phyloP scores from a whole-genome alignment of 352 stramenopile genomes.

The Phytophthora chlamydospora region DNA sequence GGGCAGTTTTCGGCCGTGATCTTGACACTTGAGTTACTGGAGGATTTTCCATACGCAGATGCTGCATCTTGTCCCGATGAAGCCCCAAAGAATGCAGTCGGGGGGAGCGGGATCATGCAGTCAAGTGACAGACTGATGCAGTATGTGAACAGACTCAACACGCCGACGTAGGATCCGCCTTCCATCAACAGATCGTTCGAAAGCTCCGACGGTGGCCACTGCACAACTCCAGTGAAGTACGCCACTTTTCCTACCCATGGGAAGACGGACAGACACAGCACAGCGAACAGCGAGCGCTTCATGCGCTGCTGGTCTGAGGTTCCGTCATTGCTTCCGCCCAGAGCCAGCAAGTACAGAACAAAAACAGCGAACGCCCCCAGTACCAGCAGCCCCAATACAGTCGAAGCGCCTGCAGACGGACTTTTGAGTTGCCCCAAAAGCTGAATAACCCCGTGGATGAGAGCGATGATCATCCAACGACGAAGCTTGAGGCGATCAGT shows the following conservation, averaged over 20 bases:
- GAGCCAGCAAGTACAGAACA: slow-evolving; percentile 50
- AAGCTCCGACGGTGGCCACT: slow-evolving; percentile 43
- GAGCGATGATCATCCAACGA: slow-evolving; percentile 57
- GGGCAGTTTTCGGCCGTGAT: slow-evolving; percentile 84
- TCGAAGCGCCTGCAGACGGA: slow-evolving; percentile 34
- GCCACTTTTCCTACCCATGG: slow-evolving; percentile 72
- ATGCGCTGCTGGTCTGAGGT: slow-evolving; percentile 61
- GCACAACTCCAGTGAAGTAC: slow-evolving; percentile 58
- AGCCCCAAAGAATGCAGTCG: slow-evolving; percentile 75
- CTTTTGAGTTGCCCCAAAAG: slow-evolving; percentile 45
- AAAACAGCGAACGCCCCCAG: slow-evolving; percentile 54
- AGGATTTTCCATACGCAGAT: slow-evolving; percentile 45
- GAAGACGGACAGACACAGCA: slow-evolving; percentile 60
- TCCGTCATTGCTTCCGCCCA: slow-evolving; percentile 46
- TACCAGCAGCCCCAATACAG: slow-evolving; percentile 55
- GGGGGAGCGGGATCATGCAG: slow-evolving; percentile 70
- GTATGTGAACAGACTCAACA: slow-evolving; percentile 54
- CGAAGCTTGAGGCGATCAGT: slow-evolving; percentile 37
- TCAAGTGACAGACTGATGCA: slow-evolving; percentile 53
- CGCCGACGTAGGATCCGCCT: slow-evolving; percentile 39
- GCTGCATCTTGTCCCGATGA: slow-evolving; percentile 55
- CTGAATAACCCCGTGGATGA: slow-evolving; percentile 46
- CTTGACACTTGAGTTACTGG: slow-evolving; percentile 24
- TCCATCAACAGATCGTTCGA: slow-evolving; percentile 56
- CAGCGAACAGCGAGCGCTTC: slow-evolving; percentile 59